phyloP scores from a whole-genome alignment of 352 stramenopile species.

The Phytophthora chlamydospora region DNA sequence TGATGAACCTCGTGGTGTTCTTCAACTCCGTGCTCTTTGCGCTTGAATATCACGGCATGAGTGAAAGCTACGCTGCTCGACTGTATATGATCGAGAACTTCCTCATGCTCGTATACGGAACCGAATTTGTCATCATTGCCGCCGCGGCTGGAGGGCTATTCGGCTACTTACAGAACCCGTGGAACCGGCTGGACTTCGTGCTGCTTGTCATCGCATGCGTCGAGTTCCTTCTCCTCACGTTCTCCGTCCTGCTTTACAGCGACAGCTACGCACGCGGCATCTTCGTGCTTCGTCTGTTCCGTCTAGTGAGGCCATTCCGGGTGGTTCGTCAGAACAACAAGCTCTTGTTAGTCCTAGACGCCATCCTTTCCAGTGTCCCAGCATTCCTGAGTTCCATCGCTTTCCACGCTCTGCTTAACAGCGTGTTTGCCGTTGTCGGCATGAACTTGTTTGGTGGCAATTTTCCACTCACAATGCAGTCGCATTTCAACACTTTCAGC shows the following conservation, averaged over 20 bases:
- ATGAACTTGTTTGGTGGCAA: slow-evolving; percentile 86
- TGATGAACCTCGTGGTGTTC: slow-evolving; percentile 82
- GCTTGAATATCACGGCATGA: slow-evolving; percentile 82
- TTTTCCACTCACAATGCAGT: slow-evolving; percentile 71
- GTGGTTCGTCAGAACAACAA: slow-evolving; percentile 80
- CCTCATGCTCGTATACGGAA: slow-evolving; percentile 73
- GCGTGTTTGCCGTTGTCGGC: slow-evolving; percentile 82
- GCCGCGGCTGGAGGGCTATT: slow-evolving; percentile 58
- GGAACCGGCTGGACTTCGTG: slow-evolving; percentile 82
- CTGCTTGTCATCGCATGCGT: slow-evolving; percentile 67
- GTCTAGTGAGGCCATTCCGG: slow-evolving; percentile 75
- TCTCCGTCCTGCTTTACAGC: slow-evolving; percentile 63
- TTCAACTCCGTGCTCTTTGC: slow-evolving; percentile 77
- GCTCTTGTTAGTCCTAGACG: slow-evolving; percentile 72
- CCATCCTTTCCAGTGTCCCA: slow-evolving; percentile 67
- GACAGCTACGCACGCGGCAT: slow-evolving; percentile 74
- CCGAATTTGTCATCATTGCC: slow-evolving; percentile 72
- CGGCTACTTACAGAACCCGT: slow-evolving; percentile 78
- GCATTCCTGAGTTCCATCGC: slow-evolving; percentile 68
- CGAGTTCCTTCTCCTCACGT: slow-evolving; percentile 70
- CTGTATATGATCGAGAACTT: slow-evolving; percentile 71
- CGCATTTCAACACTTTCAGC: slow-evolving; percentile 86
- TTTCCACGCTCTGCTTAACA: slow-evolving; percentile 73
- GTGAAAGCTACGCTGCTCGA: slow-evolving; percentile 51
- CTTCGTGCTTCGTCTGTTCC: slow-evolving; percentile 84